Base-by-base conservation (phyloP, 345 rosid genomes). In the Gynandropsis gynandra region DNA sequence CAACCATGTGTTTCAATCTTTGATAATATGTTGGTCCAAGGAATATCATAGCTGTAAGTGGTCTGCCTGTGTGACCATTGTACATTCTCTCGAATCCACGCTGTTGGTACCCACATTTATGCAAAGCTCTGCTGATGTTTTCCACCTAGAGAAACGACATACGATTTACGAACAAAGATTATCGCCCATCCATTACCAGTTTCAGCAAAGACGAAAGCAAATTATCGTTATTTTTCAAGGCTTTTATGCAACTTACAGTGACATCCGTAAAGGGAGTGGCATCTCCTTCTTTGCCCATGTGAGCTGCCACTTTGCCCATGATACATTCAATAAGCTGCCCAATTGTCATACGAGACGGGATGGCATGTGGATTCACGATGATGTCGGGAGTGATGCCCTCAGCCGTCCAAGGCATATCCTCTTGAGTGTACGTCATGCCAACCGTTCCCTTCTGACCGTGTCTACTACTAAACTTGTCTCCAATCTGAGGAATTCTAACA, bases 391-490 rank as follows among this genome's bases (percentile, higher is more conserved):
- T 78, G 46, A 87, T 80, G 61, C 98, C 98, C 75, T 92, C 98
- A 42, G 79, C 74, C 4, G 95, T 92, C 98, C 98, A 92, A 13
- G 96, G 96, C 96, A 92, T 92, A 70, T 92, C 98, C 58, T 92
- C 98, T 52, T 92, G 98, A 1, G 98, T 92, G 68, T 92, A 92
- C 8, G 96, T 84, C 95, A 87, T 87, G 56, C 98, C 98, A 11
- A 87, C 93, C 4, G 98, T 92, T 71, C 98, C 98, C 81, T 92
- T 92, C 78, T 92, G 98, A 54, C 96, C 98, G 15, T 90, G 98
- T 65, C 98, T 75, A 78, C 98, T 90, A 54, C 98, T 90, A 47
- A 90, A 90, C 52, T 92, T 92, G 76, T 92, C 98, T 24, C 98
- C 96, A 16, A 92, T 92, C 63, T 92, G 98, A 56, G 98, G 98